Percentiles rank a stretch among this genome's conserved stretches.
phyloP scores from a whole-genome alignment of 2,329 filamentous ascomycete species.

The Thermothelomyces thermophilus region DNA sequence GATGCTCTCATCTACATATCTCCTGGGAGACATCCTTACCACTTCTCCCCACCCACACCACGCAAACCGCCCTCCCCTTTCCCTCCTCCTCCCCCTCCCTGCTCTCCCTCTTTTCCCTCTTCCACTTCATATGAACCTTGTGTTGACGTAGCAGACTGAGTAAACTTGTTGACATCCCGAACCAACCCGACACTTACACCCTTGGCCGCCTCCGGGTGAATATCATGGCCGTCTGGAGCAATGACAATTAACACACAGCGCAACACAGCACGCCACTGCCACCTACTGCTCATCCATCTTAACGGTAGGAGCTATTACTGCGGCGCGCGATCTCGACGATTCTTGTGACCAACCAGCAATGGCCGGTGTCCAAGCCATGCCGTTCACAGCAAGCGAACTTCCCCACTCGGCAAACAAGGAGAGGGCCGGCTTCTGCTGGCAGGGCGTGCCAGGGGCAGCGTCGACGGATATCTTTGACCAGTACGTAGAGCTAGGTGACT shows the following conservation, averaged over 20 bases:
- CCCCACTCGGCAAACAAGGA: slow-evolving; percentile 24
- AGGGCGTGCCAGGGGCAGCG: slow-evolving; percentile 16
- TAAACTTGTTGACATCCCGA: slow-evolving; percentile 23
- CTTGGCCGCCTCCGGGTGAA: slow-evolving; percentile 3
- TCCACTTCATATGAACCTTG: slow-evolving; percentile 18
- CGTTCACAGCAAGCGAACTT: slow-evolving; percentile 17
- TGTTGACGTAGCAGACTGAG: slow-evolving; percentile 22
- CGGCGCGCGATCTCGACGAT: too few species aligned
- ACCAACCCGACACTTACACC: slow-evolving; percentile 8
- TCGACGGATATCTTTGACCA: slow-evolving; percentile 26
- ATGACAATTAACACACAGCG: slow-evolving; percentile 1
- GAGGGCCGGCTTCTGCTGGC: slow-evolving; percentile 19
- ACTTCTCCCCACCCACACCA: too few species aligned
- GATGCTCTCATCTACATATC: slow-evolving; percentile 22
- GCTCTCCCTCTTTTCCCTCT: too few species aligned
- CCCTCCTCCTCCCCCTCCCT: slow-evolving; percentile 4
- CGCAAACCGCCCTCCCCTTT: too few species aligned
- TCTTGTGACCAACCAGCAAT: slow-evolving; percentile 17
- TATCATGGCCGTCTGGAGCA: slow-evolving; percentile 10
- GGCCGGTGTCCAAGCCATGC: slow-evolving; percentile 22
- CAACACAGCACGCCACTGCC: not conserved
- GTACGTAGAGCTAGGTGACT: slow-evolving; percentile 24
- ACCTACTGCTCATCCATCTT: too few species aligned
- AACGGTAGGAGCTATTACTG: too few species aligned
- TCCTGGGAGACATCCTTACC: slow-evolving; percentile 18